Conservation (phyloP, 176 grass and related monocot genomes). For the Eragrostis curvula region DNA sequence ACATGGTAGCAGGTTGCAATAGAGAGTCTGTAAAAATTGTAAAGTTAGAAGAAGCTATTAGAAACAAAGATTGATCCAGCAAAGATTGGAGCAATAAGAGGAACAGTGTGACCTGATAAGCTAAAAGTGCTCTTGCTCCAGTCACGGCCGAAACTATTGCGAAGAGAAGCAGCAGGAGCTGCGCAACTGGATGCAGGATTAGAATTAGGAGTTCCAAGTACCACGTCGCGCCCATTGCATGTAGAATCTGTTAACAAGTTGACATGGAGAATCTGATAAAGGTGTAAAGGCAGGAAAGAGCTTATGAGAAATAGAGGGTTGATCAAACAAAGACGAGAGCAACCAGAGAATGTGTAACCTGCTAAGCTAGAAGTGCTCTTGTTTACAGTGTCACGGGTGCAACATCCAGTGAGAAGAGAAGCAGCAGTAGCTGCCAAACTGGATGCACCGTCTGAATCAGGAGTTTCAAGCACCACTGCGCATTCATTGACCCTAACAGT, state of each 20-base stretch:
- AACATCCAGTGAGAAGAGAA: neutral
- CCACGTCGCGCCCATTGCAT: constrained; percentile 7
- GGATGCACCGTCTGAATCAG: constrained; percentile 35
- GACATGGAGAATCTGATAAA: constrained; percentile 32
- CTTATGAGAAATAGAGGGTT: neutral
- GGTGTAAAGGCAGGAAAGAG: neutral
- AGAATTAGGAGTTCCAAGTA: constrained; percentile 28
- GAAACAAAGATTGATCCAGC: constrained; percentile 18
- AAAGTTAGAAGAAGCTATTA: constrained; percentile 6
- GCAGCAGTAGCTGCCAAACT: constrained; percentile 29
- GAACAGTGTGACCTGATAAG: constrained; percentile 12
- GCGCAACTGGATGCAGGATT: constrained; percentile 21
- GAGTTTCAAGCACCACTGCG: neutral
- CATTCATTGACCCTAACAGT: constrained; percentile 12
- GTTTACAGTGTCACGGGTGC: constrained; percentile 20
- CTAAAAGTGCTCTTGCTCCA: constrained; percentile 6
- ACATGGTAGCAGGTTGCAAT: constrained; percentile 27
- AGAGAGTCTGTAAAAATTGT: constrained; percentile 9
- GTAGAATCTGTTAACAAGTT: constrained; percentile 31
- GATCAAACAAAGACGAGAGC: neutral
- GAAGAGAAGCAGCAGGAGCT: constrained; percentile 32
- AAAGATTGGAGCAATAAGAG: neutral
- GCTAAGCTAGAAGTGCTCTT: neutral
- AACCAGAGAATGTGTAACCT: neutral
- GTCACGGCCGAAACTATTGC: constrained; percentile 1